phyloP scores from a whole-genome alignment of 768 basidiomycete genomes.

The Clathrus columnatus region DNA sequence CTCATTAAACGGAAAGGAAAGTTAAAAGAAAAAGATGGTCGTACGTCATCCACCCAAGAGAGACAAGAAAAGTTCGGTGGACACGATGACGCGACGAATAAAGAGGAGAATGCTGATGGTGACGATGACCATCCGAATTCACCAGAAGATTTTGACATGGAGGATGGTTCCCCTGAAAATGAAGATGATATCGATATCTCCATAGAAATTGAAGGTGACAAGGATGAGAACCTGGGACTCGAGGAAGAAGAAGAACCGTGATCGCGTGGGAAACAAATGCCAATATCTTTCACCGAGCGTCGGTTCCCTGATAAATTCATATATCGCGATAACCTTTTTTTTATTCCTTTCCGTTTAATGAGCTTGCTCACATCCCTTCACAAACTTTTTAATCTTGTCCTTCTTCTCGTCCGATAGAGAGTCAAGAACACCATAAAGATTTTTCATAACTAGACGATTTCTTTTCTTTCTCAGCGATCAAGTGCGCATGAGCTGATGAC shows the following conservation, averaged over 20 bases:
- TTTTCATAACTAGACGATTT: conserved; percentile 74
- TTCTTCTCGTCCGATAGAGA: conserved; percentile 79
- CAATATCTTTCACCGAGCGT: too few relatives aligned
- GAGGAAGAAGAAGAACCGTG: background rate
- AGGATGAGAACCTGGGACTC: background rate
- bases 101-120: background rate
- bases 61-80: background rate
- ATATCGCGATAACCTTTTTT: conserved; percentile 9
- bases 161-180: background rate
- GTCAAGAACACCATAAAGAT: conserved; percentile 64
- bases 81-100: background rate
- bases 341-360: conserved; percentile 32
- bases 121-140: background rate
- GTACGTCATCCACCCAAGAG: background rate
- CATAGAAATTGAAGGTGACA: background rate
- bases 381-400: conserved; percentile 84
- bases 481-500: conserved; percentile 68
- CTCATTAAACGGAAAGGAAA: conserved; percentile 30
- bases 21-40: conserved; percentile 31
- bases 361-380: conserved; percentile 85
- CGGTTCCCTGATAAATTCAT: too few relatives aligned
- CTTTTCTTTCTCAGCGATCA: conserved; percentile 93
- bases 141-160: background rate
- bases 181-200: background rate
- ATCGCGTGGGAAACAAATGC: background rate